These are phyloP conservation scores for Epichloe sp. DNA, from an alignment of 2,329 filamentous ascomycete genomes.

Conservation along the genomic window DNA sequence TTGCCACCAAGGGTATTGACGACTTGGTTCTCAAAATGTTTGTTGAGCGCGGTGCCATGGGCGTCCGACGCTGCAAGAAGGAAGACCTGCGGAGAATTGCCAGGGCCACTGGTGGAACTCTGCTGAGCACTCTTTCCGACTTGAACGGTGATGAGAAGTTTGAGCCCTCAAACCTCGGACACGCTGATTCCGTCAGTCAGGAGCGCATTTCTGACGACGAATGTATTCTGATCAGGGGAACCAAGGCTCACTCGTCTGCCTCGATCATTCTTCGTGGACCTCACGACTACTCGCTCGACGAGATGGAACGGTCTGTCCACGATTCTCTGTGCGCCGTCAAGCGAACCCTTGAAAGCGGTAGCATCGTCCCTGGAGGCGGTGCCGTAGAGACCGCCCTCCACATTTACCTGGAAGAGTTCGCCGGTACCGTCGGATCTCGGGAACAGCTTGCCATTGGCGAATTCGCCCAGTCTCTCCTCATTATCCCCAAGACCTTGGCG, in stretches of 20 bases:
- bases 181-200: slow-evolving; percentile 93
- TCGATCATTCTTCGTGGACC: slow-evolving; percentile 92
- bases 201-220: slow-evolving; percentile 98
- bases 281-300: slow-evolving; percentile 93
- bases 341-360: slow-evolving; percentile 89
- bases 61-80: slow-evolving; percentile 93
- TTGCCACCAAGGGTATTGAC: slow-evolving; percentile 98
- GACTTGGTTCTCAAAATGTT: slow-evolving; percentile 91
- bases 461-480: slow-evolving; percentile 86
- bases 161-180: slow-evolving; percentile 75
- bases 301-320: slow-evolving; percentile 98
- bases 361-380: slow-evolving; percentile 90
- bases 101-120: slow-evolving; percentile 84
- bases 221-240: slow-evolving; percentile 92
- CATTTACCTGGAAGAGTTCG: slow-evolving; percentile 98
- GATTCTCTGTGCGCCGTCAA: slow-evolving; percentile 95
- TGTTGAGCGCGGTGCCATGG: slow-evolving; percentile 90
- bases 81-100: slow-evolving; percentile 93
- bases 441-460: slow-evolving; percentile 97
- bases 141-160: slow-evolving; percentile 97
- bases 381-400: slow-evolving; percentile 97
- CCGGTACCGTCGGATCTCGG: slow-evolving; percentile 88
- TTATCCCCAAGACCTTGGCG: slow-evolving; percentile 91
- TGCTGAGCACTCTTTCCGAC: slow-evolving; percentile 88
- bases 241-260: slow-evolving; percentile 84